Conservation (phyloP, 495 filamentous ascomycete genomes). For the Clavariopsis aquatica region DNA sequence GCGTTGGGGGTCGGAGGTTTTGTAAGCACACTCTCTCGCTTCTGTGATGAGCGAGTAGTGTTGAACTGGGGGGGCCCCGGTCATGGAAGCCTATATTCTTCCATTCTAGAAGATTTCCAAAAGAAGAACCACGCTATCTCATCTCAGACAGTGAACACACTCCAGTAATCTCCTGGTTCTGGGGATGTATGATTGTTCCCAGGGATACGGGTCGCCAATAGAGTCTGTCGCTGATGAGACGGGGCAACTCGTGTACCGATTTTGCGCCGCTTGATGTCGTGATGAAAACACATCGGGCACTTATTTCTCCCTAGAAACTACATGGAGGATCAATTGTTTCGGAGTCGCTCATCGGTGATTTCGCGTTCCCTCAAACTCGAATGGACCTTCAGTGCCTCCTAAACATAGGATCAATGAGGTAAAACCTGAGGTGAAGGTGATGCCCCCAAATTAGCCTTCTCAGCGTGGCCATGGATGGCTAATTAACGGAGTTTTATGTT, state of each 20-base stretch:
- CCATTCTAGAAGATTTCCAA: conserved; percentile 28
- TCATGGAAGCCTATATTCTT: background rate
- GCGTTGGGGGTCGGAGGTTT: conserved; percentile 19
- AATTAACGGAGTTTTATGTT: conserved; percentile 24
- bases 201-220: conserved; percentile 16
- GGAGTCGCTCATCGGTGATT: background rate
- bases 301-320: conserved; percentile 8
- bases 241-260: conserved; percentile 13
- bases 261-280: background rate
- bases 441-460: conserved; percentile 14
- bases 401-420: background rate
- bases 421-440: background rate
- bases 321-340: background rate
- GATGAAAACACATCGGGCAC: conserved; percentile 4
- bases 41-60: conserved; percentile 17
- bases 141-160: conserved; percentile 26
- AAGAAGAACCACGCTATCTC: conserved; percentile 4
- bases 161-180: conserved; percentile 21
- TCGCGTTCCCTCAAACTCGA: background rate
- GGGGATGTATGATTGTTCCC: conserved; percentile 11
- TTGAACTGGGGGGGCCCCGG: conserved; percentile 16
- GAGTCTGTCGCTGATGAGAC: conserved; percentile 17
- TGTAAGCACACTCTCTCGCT: conserved; percentile 30
- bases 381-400: background rate
- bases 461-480: conserved; percentile 1